Base-by-base conservation (phyloP, 2,329 filamentous ascomycete species). In the Fusarium pseudocircinatum region DNA sequence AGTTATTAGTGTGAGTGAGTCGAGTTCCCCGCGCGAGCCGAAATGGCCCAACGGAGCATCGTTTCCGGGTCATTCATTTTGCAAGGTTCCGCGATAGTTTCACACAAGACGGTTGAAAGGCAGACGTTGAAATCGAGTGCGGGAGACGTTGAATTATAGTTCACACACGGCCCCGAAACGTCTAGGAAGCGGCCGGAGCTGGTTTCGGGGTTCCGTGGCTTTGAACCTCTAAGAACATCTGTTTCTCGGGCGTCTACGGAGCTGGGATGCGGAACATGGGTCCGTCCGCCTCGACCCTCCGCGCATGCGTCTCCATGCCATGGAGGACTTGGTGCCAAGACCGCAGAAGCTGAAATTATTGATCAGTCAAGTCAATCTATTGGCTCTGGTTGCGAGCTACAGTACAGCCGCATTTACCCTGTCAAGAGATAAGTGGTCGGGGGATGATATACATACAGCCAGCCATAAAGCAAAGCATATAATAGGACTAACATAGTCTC, bases 241-340 rank as follows among this genome's bases (percentile, higher is more conserved):
- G 72, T 30, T 30, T 59, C 44, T 75, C 74, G 74, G 74, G 74
- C 63, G 60, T 54, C 74, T 47, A 67, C 74, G 74, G 74, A 76
- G 72, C 60, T 30, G 58, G 36, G 50, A n/a, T 50, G 16, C 40
- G 37, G 50, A 32, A 39, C 52, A 54, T 22, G 62, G 62, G 52
- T 26, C 62, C 52, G 52, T 26, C 67, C 52, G 43, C 63, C 44
- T 52, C 59, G 56, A 61, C 52, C 49, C n/a, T 26, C 26, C n/a
- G n/a, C 30, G 20, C 14, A 32, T 30, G 26, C 20, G 43, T 63
- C 50, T 44, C 40, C 34, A 60, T 36, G 16, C 36, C 36, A 18
- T 73, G 32, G 57, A 52, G 46, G 56, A 63, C 47, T 59, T 40
- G 28, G 30, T 61, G 59, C 40, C 65, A 68, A 68, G 65, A 53